Evolutionary conservation across 176 grass and related monocot genomes (phyloP).

Genomic region (Lolium perenne): DNA sequence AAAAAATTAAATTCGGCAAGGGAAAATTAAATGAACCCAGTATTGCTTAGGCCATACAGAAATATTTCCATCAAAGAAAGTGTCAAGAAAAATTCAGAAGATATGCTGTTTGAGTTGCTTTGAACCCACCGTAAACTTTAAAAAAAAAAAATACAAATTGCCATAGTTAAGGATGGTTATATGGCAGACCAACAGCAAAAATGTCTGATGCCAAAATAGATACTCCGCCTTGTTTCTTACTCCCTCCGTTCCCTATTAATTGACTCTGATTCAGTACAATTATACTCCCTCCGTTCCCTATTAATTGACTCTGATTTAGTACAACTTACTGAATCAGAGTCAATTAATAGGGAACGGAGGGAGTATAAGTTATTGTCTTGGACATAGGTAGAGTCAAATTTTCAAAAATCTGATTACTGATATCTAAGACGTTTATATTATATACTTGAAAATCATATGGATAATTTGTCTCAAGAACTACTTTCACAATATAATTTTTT

Average conservation of each 20-base stretch:
- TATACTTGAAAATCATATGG: not conserved
- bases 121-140: constrained; percentile 4
- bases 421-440: not conserved
- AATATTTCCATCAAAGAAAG: constrained; percentile 14
- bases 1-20: constrained; percentile 28
- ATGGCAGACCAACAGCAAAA: not conserved
- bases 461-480: not conserved
- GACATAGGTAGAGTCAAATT: not conserved
- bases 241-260: too few relatives aligned
- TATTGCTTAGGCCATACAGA: constrained; percentile 14
- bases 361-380: not conserved
- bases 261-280: too few relatives aligned
- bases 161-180: not conserved
- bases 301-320: too few relatives aligned
- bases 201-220: constrained; percentile 19
- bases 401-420: not conserved
- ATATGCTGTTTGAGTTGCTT: not conserved
- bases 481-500: not conserved
- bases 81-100: not conserved
- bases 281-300: not conserved
- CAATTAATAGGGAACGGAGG: too few relatives aligned
- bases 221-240: not conserved
- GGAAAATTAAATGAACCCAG: not conserved
- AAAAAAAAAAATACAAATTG: not conserved
- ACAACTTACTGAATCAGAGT: too few relatives aligned